Conservation (phyloP, 495 filamentous ascomycete species). For the Aspergillus indologenus region DNA sequence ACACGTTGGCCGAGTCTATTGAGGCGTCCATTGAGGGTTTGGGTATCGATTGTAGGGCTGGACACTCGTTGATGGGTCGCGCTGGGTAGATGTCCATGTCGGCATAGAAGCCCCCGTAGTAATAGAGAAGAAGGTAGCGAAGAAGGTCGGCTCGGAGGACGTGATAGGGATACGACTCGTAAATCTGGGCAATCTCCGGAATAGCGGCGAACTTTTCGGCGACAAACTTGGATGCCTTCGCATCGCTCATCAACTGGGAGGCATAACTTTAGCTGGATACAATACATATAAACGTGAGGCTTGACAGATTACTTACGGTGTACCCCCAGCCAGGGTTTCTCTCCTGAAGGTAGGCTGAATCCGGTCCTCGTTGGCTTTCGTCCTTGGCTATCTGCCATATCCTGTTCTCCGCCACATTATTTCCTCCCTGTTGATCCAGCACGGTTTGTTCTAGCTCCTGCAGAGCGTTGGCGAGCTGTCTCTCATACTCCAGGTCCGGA, state of each 20-base stretch:
- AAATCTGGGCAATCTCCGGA: slow-evolving; percentile 30
- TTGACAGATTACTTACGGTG: slow-evolving; percentile 18
- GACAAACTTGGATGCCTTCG: slow-evolving; percentile 32
- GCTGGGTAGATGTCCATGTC: slow-evolving; percentile 45
- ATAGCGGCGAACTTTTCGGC: slow-evolving; percentile 24
- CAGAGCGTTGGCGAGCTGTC: slow-evolving; percentile 24
- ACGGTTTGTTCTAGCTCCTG: slow-evolving; percentile 24
- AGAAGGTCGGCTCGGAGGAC: slow-evolving; percentile 47
- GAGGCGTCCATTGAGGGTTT: slow-evolving; percentile 17
- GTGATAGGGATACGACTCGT: slow-evolving; percentile 34
- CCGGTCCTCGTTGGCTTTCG: slow-evolving; percentile 21
- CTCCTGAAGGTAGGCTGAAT: slow-evolving; percentile 30
- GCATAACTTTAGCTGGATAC: neutral
- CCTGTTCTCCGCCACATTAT: slow-evolving; percentile 16
- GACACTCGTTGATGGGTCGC: slow-evolving; percentile 31
- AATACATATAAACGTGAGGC: neutral
- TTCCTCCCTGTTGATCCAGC: slow-evolving; percentile 7
- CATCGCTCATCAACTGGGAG: slow-evolving; percentile 27
- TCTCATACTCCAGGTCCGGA: slow-evolving; percentile 32
- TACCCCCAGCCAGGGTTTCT: slow-evolving; percentile 35
- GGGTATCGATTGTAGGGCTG: slow-evolving; percentile 17
- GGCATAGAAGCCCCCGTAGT: slow-evolving; percentile 51
- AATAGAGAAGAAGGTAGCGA: slow-evolving; percentile 48
- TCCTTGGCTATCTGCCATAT: slow-evolving; percentile 36
- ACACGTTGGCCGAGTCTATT: slow-evolving; percentile 23